Base-by-base conservation (phyloP, 805 yeast species). In the Clavispora vitiphila region DNA sequence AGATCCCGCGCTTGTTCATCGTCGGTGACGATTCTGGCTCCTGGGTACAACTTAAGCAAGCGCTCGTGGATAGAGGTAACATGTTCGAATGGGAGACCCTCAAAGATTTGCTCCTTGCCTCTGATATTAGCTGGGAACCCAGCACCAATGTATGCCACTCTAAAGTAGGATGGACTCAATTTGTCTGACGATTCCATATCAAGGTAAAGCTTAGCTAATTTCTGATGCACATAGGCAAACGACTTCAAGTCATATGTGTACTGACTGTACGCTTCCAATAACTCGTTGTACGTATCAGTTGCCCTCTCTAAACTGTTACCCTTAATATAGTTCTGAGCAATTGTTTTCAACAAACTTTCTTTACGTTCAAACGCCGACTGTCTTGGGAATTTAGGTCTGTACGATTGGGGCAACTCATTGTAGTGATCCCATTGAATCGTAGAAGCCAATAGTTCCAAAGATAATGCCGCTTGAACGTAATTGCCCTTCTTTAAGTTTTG, bases 61-160 rank as follows among this genome's bases (percentile, higher is more conserved):
- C 95, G 71, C 53, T 82, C 86, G 53, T 84, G 88, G 58, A 88
- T 84, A 3, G 91, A 81, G 2, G 89, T 80, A 44, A 88, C 81
- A 60, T 86, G 93, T 58, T 88, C 96, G 65, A 85, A 88, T 23
- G 95, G 88, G 40, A 79, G 70, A 5, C 96, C 96, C 63, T 88
- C 95, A 56, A 82, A 86, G 39, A 88, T 83, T 58, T 83, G 88
- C 45, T 80, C 81, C 55, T 83, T 79, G 36, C 86, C 85, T 54
- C 95, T 71, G 37, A 85, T 73, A 27, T 89, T 76, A 24, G 68
- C 70, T 7, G 96, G 96, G 72, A 88, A 88, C 2, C 96, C 96
- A 39, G 74, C 76, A 12, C 96, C 96, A 57, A 85, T 76, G 55
- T 83, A 87, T 16, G 85, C 74, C 41, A 88, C 87, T 56, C 83